Evolutionary conservation across 768 basidiomycete species (phyloP).

Genomic region (Phaeotremella skinneri): DNA sequence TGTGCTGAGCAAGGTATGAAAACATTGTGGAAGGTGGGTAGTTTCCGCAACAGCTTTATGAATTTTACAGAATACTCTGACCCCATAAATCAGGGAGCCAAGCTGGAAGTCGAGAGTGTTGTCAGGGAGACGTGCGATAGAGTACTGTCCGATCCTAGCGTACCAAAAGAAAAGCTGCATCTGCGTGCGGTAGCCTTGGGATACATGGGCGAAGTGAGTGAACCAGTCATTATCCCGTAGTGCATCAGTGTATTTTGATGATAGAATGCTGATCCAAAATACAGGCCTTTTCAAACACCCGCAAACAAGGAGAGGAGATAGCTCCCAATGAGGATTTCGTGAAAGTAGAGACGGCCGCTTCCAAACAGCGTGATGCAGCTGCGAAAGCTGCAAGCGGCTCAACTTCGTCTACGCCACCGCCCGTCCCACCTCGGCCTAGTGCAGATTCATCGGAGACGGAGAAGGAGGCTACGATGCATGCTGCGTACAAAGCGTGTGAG

Average conservation of each 20-base stretch:
- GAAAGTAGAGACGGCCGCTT: constrained; percentile 48
- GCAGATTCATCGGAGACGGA: constrained; percentile 4
- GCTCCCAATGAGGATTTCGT: constrained; percentile 41
- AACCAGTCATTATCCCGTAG: background rate
- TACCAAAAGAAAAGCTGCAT: constrained; percentile 44
- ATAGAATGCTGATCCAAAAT: background rate
- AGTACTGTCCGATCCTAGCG: constrained; percentile 45
- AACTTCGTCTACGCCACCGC: constrained; percentile 11
- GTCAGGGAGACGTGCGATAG: constrained; percentile 50
- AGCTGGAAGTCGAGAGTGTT: constrained; percentile 52
- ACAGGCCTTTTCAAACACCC: constrained; percentile 47
- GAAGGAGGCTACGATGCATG: constrained; percentile 17
- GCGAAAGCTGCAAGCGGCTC: constrained; percentile 2
- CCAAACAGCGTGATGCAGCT: constrained; percentile 43
- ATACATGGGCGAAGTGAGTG: constrained; percentile 49
- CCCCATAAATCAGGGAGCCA: constrained; percentile 42
- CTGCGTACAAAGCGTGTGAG: constrained; percentile 35
- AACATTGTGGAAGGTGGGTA: constrained; percentile 51
- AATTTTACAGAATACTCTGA: background rate
- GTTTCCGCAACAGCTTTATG: background rate
- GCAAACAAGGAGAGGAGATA: constrained; percentile 41
- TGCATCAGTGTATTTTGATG: background rate
- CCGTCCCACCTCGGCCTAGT: constrained; percentile 1
- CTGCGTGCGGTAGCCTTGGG: constrained; percentile 47
- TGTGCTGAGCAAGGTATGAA: constrained; percentile 51